phyloP scores from a whole-genome alignment of 345 rosid genomes.

The Viola odorata region DNA sequence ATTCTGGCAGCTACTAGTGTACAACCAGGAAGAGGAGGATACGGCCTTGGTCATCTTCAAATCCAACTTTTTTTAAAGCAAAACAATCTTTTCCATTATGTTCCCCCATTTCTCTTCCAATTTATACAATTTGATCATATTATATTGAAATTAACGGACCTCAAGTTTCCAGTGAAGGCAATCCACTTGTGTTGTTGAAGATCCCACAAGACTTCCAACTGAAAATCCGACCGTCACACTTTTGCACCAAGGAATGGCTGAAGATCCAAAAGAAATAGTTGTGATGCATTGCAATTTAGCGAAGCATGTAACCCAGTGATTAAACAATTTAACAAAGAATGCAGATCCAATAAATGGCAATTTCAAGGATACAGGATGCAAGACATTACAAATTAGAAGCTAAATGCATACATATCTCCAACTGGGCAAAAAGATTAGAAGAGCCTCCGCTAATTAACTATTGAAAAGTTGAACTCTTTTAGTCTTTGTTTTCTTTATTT shows the following conservation, averaged over 20 bases:
- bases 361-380: background rate
- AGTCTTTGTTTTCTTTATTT: too few species aligned
- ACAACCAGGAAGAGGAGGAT: constrained; percentile 22
- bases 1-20: constrained; percentile 24
- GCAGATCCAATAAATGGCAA: background rate
- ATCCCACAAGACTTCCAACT: constrained; percentile 8
- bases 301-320: background rate
- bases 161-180: constrained; percentile 16
- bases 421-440: too few species aligned
- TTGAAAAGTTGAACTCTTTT: too few species aligned
- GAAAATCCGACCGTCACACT: constrained; percentile 26
- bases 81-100: constrained; percentile 21
- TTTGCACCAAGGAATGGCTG: constrained; percentile 57
- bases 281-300: too few species aligned
- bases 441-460: too few species aligned
- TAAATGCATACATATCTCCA: too few species aligned
- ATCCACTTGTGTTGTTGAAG: constrained; percentile 5
- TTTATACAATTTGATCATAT: constrained; percentile 38
- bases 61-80: constrained; percentile 20
- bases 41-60: constrained; percentile 23
- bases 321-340: background rate
- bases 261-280: constrained; percentile 2
- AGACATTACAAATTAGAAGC: background rate
- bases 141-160: constrained; percentile 27
- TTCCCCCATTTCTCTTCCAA: constrained; percentile 25